Base-by-base conservation (phyloP, 352 stramenopile genomes). In the Phytophthora syringae region DNA sequence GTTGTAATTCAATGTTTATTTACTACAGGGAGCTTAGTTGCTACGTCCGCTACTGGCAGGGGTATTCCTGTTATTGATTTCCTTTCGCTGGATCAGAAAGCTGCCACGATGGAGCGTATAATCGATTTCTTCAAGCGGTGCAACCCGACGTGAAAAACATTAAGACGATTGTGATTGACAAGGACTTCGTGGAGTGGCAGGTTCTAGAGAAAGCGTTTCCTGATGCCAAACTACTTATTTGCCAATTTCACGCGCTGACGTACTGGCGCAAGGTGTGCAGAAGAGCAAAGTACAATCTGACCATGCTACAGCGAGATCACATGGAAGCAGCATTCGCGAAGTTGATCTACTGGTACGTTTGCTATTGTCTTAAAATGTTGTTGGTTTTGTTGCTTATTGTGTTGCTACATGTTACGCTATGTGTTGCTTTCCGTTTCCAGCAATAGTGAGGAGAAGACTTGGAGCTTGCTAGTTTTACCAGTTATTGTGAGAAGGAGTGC, bases 21-120 rank as follows among this genome's bases (percentile, higher is more conserved):
- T 32, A 5, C 27, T 32, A 9, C 5, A 32, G 27, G 27, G 27
- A 32, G 27, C 27, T 32, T 5, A 32, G 27, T 32, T 32, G 27
- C 27, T 32, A 32, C 27, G 27, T 32, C 27, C 27, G 27, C 27
- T 32, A 32, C 27, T 32, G 27, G n/a, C n/a, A 32, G 27, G 27
- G 27, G 27, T 32, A 32, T 32, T 32, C 27, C 27, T 10, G 27
- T 32, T 32, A 32, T 32, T 32, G 27, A 32, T 32, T 72, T 76
- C 27, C 40, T 76, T 12, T 28, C 55, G 21, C 22, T 71, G 0
- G 47, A 72, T 25, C 24, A 76, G 43, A 67, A 63, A 49, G 61
- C 52, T 2, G 16, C 3, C 1, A 68, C 62, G 0, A 64, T 76
- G 57, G 48, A 52, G 12, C 1, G 15, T 0, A 72, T 72, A 22